Base-by-base conservation (phyloP, 257 asterid species). In the Eucommia ulmoides region DNA sequence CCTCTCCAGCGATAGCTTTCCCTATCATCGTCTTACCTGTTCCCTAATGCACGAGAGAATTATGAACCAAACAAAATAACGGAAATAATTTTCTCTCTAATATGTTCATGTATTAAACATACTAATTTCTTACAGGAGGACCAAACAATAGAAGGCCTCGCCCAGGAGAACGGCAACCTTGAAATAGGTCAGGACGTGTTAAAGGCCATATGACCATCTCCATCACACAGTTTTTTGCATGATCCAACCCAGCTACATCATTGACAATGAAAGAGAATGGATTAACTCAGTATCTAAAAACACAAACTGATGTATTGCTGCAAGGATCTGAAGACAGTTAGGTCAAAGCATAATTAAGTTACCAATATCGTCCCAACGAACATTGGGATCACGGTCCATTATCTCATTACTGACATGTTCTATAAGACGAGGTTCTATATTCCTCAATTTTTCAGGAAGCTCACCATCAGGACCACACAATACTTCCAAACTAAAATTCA, bases 11-110 rank as follows among this genome's bases (percentile, higher is more conserved):
- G 61, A 91, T 91, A 64, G 98, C 98, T 77, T 91, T 91, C 58
- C 98, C 98, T 53, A 91, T 86, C 98, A 89, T 89, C 54, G 98
- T 89, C 72, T 91, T 86, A 63, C 98, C 98, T 55, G 98, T 91
- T 68, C 98, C 98, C 98, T 91, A 33, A 23, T 52, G 60, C 68
- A 68, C 47, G 61, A 55, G 50, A 62, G 54, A 53, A 65, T 58
- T 21, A 48, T 33, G 50, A 50, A 59, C 70, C 38, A 29, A 29
- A 5, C 8, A 29, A 29, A 51, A 67, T 64, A 23, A 38, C 55
- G 24, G 56, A 41, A 42, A 23, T 23, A 33, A 44, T 54, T 16
- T 16, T 20, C 22, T 51, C 45, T 56, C 45, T 16, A 35, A 52
- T 11, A 46, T 29, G 45, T 14, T 22, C 24, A 41, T n/a, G n/a